Evolutionary conservation across 2,329 filamentous ascomycete genomes (phyloP).

Genomic region (Calonectria henricotiae): DNA sequence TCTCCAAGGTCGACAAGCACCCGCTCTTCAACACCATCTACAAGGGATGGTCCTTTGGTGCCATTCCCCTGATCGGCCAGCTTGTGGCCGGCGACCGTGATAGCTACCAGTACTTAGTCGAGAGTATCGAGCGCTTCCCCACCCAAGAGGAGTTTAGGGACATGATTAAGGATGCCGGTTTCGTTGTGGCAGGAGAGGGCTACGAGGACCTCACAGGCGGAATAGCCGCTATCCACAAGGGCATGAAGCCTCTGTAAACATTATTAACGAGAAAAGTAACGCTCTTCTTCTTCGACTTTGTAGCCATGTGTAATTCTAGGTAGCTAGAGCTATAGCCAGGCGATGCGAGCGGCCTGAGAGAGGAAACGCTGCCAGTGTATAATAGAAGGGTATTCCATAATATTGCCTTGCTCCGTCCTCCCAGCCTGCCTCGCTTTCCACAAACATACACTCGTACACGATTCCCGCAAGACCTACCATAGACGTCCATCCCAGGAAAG

Average conservation of each 20-base stretch:
- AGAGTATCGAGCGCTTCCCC: conserved; percentile 96
- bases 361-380: conserved; percentile 44
- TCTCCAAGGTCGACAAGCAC: conserved; percentile 85
- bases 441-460: conserved; percentile 15
- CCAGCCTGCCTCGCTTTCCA: conserved; percentile 27
- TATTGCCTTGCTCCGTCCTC: conserved; percentile 27
- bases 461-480: conserved; percentile 15
- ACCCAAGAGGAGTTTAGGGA: conserved; percentile 86
- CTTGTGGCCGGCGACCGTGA: conserved; percentile 94
- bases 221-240: conserved; percentile 96
- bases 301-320: conserved; percentile 46
- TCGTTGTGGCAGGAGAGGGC: conserved; percentile 84
- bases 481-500: conserved; percentile 13
- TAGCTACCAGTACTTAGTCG: conserved; percentile 98
- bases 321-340: conserved; percentile 39
- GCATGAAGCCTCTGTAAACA: conserved; percentile 81
- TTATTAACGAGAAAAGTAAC: conserved; percentile 13
- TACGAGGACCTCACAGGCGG: conserved; percentile 95
- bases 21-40: conserved; percentile 88
- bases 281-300: conserved; percentile 16
- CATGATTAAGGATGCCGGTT: conserved; percentile 89
- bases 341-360: conserved; percentile 39
- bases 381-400: conserved; percentile 49
- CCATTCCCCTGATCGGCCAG: conserved; percentile 96
- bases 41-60: conserved; percentile 95